Base-by-base conservation (phyloP, 345 rosid genomes). In the Microthlaspi erraticum region DNA sequence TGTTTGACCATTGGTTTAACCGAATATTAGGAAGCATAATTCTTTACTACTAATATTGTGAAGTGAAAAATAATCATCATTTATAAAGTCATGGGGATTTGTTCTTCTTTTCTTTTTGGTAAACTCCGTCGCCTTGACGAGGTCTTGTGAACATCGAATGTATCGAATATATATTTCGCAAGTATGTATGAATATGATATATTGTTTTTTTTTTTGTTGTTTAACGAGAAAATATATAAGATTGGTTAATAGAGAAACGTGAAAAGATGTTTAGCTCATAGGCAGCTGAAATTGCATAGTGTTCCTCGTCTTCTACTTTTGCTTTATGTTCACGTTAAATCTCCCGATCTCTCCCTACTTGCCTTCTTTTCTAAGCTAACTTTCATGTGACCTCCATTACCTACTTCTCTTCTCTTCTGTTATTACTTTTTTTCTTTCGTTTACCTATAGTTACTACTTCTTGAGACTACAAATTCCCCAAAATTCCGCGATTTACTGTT, bases 361-460 rank as follows among this genome's bases (percentile, higher is more conserved):
- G 37, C 61, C 72, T 58, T 73, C 60, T 66, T 73, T 66, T 66
- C 61, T 73, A 73, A 66, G 72, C 72, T 73, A 73, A 5, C 67
- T 49, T 66, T 73, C 77, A 66, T 73, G 77, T 66, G 77, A 73
- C 71, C 59, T 65, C 72, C 66, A 65, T 65, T 42, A 57, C 60
- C 77, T 10, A 56, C 71, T 36, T 72, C 55, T 44, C 39, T 53
- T 52, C 46, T 42, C 13, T 26, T 26, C 4, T 26, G 29, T 26
- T 26, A 26, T 38, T 52, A 20, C 3, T 11, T 8, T 56, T 1
- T 14, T 55, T 33, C 0, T 23, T 57, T 36, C 36, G 29, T 49
- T 51, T 37, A 10, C 14, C 29, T 41, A 32, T 54, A 67, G 4
- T 32, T 18, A n/a, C n/a, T 17, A 55, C n/a, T 34, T 44, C 33